Evolutionary conservation across 169 alveolate species (phyloP), one percentile per base, ranked within the genome.

Genomic region (Plasmodium coatneyi): DNA sequence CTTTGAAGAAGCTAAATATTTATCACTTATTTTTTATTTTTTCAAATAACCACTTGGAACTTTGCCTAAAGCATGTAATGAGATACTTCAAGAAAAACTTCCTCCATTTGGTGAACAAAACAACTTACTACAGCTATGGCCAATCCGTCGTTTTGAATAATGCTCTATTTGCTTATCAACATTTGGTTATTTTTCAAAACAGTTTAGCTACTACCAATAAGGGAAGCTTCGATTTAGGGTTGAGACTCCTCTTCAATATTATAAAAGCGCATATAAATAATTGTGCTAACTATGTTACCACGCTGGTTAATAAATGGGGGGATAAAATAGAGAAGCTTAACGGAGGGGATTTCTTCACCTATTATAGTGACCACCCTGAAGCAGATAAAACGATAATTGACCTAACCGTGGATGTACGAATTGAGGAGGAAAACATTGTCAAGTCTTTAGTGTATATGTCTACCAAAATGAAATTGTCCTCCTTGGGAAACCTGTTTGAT

Each of bases 1-100:
- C 93, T 14, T 86, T 86, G 80, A 86, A 76, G 71, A 86, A 76
- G 28, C 60, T 86, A 86, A 52, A 76, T 46, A 32, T 74, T 25
- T 74, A 86, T 76, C 93, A 86, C 80, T 28, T 86, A 74, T 86
- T 86, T 86, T 86, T 86, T 86, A 86, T 86, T 0, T 86, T 86
- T 76, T 86, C 93, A 74, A 86, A 86, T 86, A 86, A 86, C 25
- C 32, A 86, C 70, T 14, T 86, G 16, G 80, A 86, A 74, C 43
- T 49, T 72, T 86, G 93, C 16, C 41, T 86, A 49, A 54, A 86
- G 60, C 46, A 86, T 86, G 19, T 86, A 74, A 30, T 46, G 28
- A 86, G 80, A 12, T 86, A 86, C 70, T 74, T 74, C 74, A 72
- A 54, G 32, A 86, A 32, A 12, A 30, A n/a, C 25, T 86, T 32